Evolutionary conservation across 352 stramenopile genomes (phyloP).

Genomic region (Phytopythium mirpurense): DNA sequence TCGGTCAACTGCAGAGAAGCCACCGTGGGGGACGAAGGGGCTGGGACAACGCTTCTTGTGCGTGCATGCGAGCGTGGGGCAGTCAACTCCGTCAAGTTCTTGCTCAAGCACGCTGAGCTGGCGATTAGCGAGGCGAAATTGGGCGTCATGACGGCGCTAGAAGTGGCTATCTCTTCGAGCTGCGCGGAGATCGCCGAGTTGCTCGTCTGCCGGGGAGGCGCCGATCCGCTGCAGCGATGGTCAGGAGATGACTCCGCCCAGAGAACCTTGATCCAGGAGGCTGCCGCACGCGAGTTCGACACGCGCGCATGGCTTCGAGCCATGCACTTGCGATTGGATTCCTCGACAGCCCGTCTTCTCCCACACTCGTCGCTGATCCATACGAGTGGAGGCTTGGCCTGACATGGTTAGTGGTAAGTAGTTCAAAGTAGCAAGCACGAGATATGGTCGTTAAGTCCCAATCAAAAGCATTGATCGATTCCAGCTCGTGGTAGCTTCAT

Average conservation of each 20-base stretch:
- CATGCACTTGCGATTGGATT: background rate
- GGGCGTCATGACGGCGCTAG: background rate
- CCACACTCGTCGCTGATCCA: background rate
- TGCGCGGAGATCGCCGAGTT: constrained; percentile 1
- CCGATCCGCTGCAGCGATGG: constrained; percentile 1
- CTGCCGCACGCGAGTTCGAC: background rate
- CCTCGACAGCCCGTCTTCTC: background rate
- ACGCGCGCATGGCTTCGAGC: constrained; percentile 1
- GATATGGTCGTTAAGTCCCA: no score
- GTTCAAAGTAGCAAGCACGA: background rate
- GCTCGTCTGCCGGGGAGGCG: background rate
- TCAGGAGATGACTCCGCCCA: background rate
- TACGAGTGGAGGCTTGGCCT: no score
- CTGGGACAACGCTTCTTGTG: constrained; percentile 20
- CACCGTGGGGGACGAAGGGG: constrained; percentile 3
- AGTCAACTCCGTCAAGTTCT: constrained; percentile 12
- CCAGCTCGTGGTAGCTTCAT: no score
- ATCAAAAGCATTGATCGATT: no score
- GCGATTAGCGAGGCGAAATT: background rate
- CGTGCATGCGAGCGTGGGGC: constrained; percentile 18
- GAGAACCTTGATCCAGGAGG: background rate
- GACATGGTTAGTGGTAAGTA: background rate
- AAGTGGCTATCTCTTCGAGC: background rate
- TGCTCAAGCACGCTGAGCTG: constrained; percentile 20
- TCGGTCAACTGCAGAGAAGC: constrained; percentile 26